Evolutionary conservation across 2,329 filamentous ascomycete species (phyloP), one percentile per base, ranked within the genome.

Genomic region (Fusarium sp.): DNA sequence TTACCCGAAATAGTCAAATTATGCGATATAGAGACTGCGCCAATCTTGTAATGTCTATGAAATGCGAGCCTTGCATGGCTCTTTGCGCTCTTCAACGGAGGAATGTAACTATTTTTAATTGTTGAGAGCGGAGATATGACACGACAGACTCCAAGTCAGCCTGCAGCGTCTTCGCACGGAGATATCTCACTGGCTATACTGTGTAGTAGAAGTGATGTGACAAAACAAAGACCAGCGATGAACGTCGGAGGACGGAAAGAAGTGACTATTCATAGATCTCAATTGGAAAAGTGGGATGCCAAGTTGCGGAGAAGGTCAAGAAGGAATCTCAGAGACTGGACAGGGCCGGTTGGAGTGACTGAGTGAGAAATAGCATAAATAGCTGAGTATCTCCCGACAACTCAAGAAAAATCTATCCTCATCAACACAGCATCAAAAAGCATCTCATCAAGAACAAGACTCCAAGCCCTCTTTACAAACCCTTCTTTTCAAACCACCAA

Each of bases 291-390:
- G 2, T 1, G 1, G 11, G 4, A 42, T 29, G 5, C 2, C 2
- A 17, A 6, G 4, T 14, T 21, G 10, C 4, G 8, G 11, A 1
- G 6, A 17, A 14, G 8, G 11, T 17, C 1, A 5, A 8, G 11
- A 11, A 11, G 2, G 2, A 14, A 3, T 1, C 13, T 2, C 4
- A 2, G 3, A 37, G 8, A 5, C 23, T 20, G 0, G 11, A 3
- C 3, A 7, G 23, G 5, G 5, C 15, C 1, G 0, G 10, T 17
- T 9, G 0, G 1, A 20, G 6, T 1, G 5, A 2, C 1, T 4
- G 13, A 3, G 0, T 20, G 10, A 13, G 6, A 18, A 20, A 0
- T 8, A 20, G 15, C 15, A 42, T 50, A 50, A 42, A 50, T 50
- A 50, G 5, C 7, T 9, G 35, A 6, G 8, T 3, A 11, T 11